Base-by-base conservation (phyloP, 768 basidiomycete species). In the Gloeostereum incarnatum region DNA sequence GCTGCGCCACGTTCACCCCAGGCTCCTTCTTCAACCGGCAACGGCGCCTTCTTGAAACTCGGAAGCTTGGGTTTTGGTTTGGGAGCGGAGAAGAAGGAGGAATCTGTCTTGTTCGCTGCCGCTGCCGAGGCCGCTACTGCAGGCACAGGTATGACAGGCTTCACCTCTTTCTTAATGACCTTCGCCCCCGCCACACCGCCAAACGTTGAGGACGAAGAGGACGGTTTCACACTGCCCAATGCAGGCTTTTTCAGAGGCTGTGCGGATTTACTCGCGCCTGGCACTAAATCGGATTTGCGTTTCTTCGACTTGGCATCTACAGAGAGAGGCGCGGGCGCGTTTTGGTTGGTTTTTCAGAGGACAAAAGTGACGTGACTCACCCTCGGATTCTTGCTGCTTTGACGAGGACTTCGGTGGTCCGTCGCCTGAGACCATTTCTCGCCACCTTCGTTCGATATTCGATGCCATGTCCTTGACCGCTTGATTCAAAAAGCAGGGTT, bases 381-480 rank as follows among this genome's bases (percentile, higher is more conserved):
- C 86, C 69, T 87, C 84, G 39, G 53, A 52, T 54, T 58, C 54
- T 70, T 65, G 54, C 56, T 58, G 60, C 53, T 66, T 74, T 49
- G 50, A n/a, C n/a, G n/a, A n/a, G n/a, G n/a, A n/a, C n/a, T n/a
- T n/a, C n/a, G n/a, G n/a, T n/a, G 46, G 44, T 50, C 52, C 50
- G 56, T 51, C 54, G 63, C 52, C 63, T 54, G 61, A 66, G 34
- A 82, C 64, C 57, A 85, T 62, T 45, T 65, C 63, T 41, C 83
- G 76, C 88, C 87, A 90, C 65, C 78, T 78, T 52, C 75, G 75
- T 62, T 87, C 85, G 65, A 90, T 68, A 66, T 86, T 88, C 56
- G 75, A 75, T 51, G 87, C 87, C 83, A 90, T 86, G 66, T 90
- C 87, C 79, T 88, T 85, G 81, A 87, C 75, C 64, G 87, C 87